Evolutionary conservation across 2,329 filamentous ascomycete species (phyloP).

Genomic region (Penicillium sp.): DNA sequence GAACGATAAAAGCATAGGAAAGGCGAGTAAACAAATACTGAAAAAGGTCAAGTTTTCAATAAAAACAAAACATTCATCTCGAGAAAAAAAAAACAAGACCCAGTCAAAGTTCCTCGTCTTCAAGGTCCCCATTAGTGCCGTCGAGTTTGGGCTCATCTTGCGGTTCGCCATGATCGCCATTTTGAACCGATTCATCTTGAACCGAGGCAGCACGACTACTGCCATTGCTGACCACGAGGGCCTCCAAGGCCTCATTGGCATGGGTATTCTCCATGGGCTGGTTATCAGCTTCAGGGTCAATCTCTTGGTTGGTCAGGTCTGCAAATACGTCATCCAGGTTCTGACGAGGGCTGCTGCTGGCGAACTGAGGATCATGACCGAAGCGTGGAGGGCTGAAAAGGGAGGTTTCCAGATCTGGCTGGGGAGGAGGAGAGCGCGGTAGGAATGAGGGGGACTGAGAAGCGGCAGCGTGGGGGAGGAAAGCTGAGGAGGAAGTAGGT

Average conservation of each 20-base stretch:
- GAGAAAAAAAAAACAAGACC: background rate
- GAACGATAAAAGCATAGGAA: slow-evolving; percentile 8
- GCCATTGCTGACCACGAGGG: slow-evolving; percentile 41
- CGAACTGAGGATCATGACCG: slow-evolving; percentile 34
- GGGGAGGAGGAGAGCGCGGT: slow-evolving; percentile 41
- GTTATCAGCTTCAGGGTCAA: slow-evolving; percentile 33
- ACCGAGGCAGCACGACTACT: slow-evolving; percentile 35
- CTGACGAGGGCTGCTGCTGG: slow-evolving; percentile 41
- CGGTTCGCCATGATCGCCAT: slow-evolving; percentile 21
- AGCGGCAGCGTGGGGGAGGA: slow-evolving; percentile 38
- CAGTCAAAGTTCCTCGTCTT: slow-evolving; percentile 6
- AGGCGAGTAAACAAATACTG: slow-evolving; percentile 12
- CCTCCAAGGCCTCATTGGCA: slow-evolving; percentile 49
- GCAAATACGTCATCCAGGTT: slow-evolving; percentile 49
- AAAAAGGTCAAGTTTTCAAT: slow-evolving; percentile 13
- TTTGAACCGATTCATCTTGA: slow-evolving; percentile 25
- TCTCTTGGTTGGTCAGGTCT: slow-evolving; percentile 48
- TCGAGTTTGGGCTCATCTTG: slow-evolving; percentile 14
- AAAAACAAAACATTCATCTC: slow-evolving; percentile 12
- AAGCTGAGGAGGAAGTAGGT: slow-evolving; percentile 37
- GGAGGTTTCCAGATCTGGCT: slow-evolving; percentile 37
- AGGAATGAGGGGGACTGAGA: slow-evolving; percentile 42
- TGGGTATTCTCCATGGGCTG: slow-evolving; percentile 47
- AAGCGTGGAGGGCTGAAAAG: slow-evolving; percentile 46
- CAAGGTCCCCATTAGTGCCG: background rate